Percentiles rank a stretch among this genome's conserved stretches.
phyloP scores from a whole-genome alignment of 78 protist species.

The Dictyostelium citrinum region DNA sequence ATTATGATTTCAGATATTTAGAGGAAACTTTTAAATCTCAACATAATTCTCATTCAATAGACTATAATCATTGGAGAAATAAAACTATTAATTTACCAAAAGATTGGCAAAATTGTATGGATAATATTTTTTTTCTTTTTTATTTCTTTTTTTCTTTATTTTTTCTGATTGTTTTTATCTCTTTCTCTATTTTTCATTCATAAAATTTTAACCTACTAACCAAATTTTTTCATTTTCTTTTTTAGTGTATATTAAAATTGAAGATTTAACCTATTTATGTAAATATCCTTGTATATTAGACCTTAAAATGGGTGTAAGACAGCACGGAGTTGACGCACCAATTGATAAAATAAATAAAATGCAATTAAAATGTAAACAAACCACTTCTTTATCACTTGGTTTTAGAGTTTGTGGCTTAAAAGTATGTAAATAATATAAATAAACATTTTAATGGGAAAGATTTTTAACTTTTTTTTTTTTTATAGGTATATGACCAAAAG shows the following conservation, averaged over 20 bases:
- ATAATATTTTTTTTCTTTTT: background rate
- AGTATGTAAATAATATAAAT: background rate
- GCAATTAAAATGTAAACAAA: slow-evolving; percentile 52
- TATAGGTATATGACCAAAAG: slow-evolving; percentile 21
- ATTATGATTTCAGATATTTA: slow-evolving; percentile 38
- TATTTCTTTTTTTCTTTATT: background rate
- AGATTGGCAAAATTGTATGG: slow-evolving; percentile 73
- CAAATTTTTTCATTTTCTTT: background rate
- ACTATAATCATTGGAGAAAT: slow-evolving; percentile 72
- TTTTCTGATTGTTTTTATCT: background rate
- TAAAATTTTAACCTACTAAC: background rate
- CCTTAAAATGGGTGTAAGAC: slow-evolving; percentile 69
- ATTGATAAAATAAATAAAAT: slow-evolving; percentile 35
- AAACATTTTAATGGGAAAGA: background rate
- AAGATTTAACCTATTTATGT: slow-evolving; percentile 74
- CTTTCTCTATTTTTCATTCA: background rate
- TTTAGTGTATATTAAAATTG: slow-evolving; percentile 74
- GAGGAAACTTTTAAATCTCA: slow-evolving; percentile 49
- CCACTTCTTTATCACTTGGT: slow-evolving; percentile 58
- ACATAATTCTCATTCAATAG: slow-evolving; percentile 17
- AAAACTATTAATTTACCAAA: slow-evolving; percentile 68
- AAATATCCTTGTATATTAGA: slow-evolving; percentile 77
- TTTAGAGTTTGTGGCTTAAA: slow-evolving; percentile 75
- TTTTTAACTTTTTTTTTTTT: background rate
- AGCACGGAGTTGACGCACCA: slow-evolving; percentile 58